These are phyloP conservation scores for Microcyclospora tardicrescens DNA, from an alignment of 2,329 filamentous ascomycete genomes.

Conservation along the genomic window DNA sequence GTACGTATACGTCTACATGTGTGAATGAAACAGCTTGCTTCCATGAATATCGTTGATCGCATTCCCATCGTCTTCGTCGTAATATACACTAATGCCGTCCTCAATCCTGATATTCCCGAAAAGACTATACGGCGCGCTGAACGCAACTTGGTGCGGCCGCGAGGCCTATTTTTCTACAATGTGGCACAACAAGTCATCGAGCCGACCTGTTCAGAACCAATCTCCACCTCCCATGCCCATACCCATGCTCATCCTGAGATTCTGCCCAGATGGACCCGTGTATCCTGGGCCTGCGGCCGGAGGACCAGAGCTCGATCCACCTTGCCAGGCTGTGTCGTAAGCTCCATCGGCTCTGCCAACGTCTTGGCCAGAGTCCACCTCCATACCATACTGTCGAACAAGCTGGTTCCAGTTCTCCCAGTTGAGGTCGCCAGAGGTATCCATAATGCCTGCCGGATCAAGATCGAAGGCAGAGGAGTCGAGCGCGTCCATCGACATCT, in stretches of 20 bases:
- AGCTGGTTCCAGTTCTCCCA: conserved; percentile 39
- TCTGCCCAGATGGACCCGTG: conserved; percentile 6
- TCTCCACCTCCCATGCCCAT: conserved; percentile 17
- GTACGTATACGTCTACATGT: no score
- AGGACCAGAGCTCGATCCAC: not conserved
- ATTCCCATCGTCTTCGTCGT: no score
- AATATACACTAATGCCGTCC: no score
- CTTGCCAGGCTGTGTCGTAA: not conserved
- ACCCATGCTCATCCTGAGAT: conserved; percentile 17
- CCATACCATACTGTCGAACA: conserved; percentile 33
- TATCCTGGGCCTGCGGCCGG: not conserved
- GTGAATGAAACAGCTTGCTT: no score
- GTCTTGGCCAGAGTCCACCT: conserved; percentile 18
- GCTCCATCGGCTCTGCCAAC: not conserved
- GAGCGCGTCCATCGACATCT: conserved; percentile 11
- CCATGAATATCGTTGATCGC: no score
- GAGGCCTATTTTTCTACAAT: no score
- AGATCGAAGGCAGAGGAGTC: conserved; percentile 13
- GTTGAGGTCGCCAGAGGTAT: conserved; percentile 29
- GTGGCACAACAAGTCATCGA: no score
- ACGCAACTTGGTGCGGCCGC: no score
- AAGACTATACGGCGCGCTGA: no score
- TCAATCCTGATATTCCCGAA: no score
- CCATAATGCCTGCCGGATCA: conserved; percentile 18
- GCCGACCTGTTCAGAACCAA: conserved; percentile 13